Percentiles rank a stretch among this genome's conserved stretches.
phyloP scores from a whole-genome alignment of 352 stramenopile genomes.

The Globisporangium paddicum region DNA sequence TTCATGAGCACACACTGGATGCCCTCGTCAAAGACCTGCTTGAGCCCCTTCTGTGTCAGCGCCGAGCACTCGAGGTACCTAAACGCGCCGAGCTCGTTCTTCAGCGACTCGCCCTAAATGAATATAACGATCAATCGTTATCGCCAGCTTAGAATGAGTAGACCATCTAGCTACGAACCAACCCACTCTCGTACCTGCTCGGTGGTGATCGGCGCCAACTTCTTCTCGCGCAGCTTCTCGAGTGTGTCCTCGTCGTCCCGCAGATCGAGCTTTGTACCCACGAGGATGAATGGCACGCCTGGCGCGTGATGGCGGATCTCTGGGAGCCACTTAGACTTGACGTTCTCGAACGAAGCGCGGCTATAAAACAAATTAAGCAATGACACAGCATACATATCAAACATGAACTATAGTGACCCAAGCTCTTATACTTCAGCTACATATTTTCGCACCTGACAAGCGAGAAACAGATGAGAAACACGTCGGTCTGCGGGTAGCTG shows the following conservation, averaged over 20 bases:
- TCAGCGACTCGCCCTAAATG: constrained; percentile 81
- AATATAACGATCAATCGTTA: neutral
- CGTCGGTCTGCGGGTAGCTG: constrained; percentile 95
- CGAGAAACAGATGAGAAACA: constrained; percentile 96
- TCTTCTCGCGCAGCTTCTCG: constrained; percentile 87
- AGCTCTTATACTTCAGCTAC: neutral
- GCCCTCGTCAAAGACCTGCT: constrained; percentile 92
- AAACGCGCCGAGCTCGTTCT: constrained; percentile 86
- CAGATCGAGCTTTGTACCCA: constrained; percentile 94
- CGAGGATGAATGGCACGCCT: constrained; percentile 93
- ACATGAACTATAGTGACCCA: neutral
- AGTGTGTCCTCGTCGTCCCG: constrained; percentile 89
- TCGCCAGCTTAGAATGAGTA: neutral
- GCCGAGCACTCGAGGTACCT: constrained; percentile 94
- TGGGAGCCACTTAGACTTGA: constrained; percentile 92
- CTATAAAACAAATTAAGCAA: constrained; percentile 21
- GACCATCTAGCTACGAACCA: neutral
- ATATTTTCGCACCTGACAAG: constrained; percentile 71
- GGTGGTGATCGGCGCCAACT: constrained; percentile 57
- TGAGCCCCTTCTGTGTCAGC: constrained; percentile 91
- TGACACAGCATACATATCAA: constrained; percentile 2
- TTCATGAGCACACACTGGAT: constrained; percentile 88
- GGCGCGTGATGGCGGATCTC: constrained; percentile 88
- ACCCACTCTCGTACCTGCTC: constrained; percentile 45
- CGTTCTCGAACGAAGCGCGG: constrained; percentile 93